Percentiles rank a stretch among this genome's conserved stretches.
Conservation (phyloP, 257 asterid species). For the Solanum piurae region DNA sequence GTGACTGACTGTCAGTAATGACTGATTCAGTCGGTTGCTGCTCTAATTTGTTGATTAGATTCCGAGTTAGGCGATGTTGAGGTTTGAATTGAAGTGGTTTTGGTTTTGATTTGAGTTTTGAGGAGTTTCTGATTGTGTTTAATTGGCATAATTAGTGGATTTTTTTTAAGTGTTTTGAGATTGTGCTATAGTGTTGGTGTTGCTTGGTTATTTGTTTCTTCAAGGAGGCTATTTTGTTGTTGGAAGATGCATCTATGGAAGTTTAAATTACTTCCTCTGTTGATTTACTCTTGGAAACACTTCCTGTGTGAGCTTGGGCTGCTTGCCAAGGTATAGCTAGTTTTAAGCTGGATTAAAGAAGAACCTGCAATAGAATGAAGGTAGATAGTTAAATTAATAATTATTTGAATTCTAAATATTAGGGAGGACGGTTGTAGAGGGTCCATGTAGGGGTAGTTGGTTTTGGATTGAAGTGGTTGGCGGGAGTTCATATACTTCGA, state of each 20-base stretch:
- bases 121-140: background rate
- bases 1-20: background rate
- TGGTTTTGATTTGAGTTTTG: background rate
- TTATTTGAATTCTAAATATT: background rate
- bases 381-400: background rate
- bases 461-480: background rate
- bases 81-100: background rate
- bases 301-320: background rate
- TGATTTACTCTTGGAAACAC: background rate
- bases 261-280: background rate
- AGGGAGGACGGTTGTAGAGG: background rate
- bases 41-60: background rate
- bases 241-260: background rate
- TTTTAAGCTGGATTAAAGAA: background rate
- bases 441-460: background rate
- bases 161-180: background rate
- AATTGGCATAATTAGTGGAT: background rate
- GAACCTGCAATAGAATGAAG: background rate
- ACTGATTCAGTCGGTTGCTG: background rate
- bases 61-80: background rate
- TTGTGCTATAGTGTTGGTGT: background rate
- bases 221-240: background rate
- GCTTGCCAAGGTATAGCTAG: background rate
- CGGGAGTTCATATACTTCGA: background rate
- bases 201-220: background rate